These are phyloP conservation scores for Giardia muris DNA, from an alignment of 208 protist species.

Conservation along the genomic window DNA sequence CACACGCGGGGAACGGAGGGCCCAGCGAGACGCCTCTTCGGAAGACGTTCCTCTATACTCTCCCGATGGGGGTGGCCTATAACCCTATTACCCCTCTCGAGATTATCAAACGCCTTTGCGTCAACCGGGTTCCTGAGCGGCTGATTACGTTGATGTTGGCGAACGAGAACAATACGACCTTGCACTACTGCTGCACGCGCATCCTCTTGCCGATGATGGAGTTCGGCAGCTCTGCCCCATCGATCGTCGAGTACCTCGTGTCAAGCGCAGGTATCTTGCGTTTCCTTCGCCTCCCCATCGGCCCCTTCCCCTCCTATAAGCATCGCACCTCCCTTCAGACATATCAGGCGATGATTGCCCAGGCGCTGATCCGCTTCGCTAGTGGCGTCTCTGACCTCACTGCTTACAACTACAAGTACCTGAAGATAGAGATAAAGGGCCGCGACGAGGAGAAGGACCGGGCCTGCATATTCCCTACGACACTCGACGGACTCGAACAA, in stretches of 20 bases:
- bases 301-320: not conserved
- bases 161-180: not conserved
- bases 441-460: not conserved
- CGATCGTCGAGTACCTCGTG: not conserved
- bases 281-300: not conserved
- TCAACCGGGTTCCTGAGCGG: not conserved
- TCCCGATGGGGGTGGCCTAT: not conserved
- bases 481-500: not conserved
- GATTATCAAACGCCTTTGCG: not conserved
- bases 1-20: not conserved
- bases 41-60: not conserved
- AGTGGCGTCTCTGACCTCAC: not conserved
- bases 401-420: not conserved
- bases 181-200: not conserved
- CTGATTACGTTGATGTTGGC: not conserved
- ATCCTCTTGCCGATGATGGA: not conserved
- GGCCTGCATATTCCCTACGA: not conserved
- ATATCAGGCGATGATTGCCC: not conserved
- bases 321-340: not conserved
- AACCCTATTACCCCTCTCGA: not conserved
- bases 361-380: not conserved
- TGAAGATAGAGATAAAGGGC: not conserved
- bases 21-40: not conserved
- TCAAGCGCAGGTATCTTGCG: not conserved
- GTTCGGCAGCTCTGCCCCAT: not conserved